Percentiles rank a stretch among this genome's conserved stretches.
phyloP scores from a whole-genome alignment of 2,329 filamentous ascomycete genomes.

The Hirsutella rhossiliensis region DNA sequence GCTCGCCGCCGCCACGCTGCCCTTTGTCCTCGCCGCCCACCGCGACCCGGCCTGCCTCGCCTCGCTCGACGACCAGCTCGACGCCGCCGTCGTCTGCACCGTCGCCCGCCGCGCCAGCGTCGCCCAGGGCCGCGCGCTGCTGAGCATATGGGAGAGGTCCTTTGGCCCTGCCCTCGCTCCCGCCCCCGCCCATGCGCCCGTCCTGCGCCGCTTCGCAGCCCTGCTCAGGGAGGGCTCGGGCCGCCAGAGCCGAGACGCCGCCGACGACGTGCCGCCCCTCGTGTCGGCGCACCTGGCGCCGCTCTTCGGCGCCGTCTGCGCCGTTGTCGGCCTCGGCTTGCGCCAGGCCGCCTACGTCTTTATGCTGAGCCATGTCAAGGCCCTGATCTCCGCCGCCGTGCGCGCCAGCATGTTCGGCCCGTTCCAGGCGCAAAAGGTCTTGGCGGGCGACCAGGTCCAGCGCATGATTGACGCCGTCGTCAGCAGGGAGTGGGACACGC shows the following conservation, averaged over 20 bases:
- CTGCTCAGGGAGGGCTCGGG: slow-evolving; percentile 16
- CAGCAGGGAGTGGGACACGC: slow-evolving; percentile 44
- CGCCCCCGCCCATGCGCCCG: slow-evolving; percentile 10
- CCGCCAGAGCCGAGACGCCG: slow-evolving; percentile 5
- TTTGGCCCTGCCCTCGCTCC: slow-evolving; percentile 30
- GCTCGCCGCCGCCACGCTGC: slow-evolving; percentile 59
- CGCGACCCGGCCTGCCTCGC: slow-evolving; percentile 37
- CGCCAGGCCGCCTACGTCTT: slow-evolving; percentile 63
- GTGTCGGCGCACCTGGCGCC: slow-evolving; percentile 57
- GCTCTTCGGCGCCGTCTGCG: slow-evolving; percentile 55
- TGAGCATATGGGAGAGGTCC: slow-evolving; percentile 66
- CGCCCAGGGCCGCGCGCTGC: slow-evolving; percentile 62
- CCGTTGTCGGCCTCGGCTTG: slow-evolving; percentile 45
- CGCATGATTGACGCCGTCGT: slow-evolving; percentile 45
- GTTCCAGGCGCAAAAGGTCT: slow-evolving; percentile 63
- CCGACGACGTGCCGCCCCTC: slow-evolving; percentile 20
- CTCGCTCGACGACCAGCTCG: slow-evolving; percentile 60
- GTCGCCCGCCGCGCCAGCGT: slow-evolving; percentile 65
- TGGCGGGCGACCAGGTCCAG: slow-evolving; percentile 50
- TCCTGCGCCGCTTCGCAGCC: slow-evolving; percentile 22
- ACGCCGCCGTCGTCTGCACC: slow-evolving; percentile 67
- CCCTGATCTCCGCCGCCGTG: slow-evolving; percentile 64
- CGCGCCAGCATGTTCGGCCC: slow-evolving; percentile 68
- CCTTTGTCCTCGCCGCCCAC: slow-evolving; percentile 61
- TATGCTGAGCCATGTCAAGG: slow-evolving; percentile 64